Percentiles rank a stretch among this genome's conserved stretches.
These are phyloP conservation scores for Hyaloscypha hepaticicola DNA, from an alignment of 495 filamentous ascomycete species.

Conservation along the genomic window DNA sequence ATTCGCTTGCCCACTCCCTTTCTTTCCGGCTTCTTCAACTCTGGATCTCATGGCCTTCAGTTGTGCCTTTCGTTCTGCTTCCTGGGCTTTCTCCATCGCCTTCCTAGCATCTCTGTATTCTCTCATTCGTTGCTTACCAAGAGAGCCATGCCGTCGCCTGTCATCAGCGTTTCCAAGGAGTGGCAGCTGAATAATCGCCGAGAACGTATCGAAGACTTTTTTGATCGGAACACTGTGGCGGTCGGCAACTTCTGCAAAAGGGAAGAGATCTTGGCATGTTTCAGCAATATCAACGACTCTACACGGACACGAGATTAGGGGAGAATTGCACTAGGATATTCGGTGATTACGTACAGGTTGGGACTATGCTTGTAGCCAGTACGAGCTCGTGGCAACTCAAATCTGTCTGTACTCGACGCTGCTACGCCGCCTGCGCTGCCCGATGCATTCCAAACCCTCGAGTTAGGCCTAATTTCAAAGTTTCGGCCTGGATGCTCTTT, in stretches of 20 bases:
- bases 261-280: conserved; percentile 46
- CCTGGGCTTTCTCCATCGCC: conserved; percentile 26
- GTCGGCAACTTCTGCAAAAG: conserved; percentile 43
- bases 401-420: not conserved
- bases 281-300: conserved; percentile 50
- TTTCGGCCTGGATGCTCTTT: not conserved
- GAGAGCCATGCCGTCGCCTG: conserved; percentile 33
- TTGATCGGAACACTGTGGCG: conserved; percentile 42
- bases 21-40: conserved; percentile 8
- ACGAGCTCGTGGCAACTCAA: conserved; percentile 13
- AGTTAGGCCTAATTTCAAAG: not conserved
- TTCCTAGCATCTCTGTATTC: conserved; percentile 28
- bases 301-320: conserved; percentile 31
- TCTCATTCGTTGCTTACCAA: conserved; percentile 28
- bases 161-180: conserved; percentile 45
- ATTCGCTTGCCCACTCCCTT: conserved; percentile 2
- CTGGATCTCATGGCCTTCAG: conserved; percentile 12
- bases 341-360: conserved; percentile 23
- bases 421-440: not conserved
- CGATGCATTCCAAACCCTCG: not conserved
- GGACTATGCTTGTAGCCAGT: conserved; percentile 26
- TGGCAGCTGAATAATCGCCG: conserved; percentile 44
- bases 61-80: conserved; percentile 16
- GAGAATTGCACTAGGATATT: not conserved
- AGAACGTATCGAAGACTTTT: conserved; percentile 46